Base-by-base conservation (phyloP, 176 grass and related monocot genomes). In the Musa schizocarpa region DNA sequence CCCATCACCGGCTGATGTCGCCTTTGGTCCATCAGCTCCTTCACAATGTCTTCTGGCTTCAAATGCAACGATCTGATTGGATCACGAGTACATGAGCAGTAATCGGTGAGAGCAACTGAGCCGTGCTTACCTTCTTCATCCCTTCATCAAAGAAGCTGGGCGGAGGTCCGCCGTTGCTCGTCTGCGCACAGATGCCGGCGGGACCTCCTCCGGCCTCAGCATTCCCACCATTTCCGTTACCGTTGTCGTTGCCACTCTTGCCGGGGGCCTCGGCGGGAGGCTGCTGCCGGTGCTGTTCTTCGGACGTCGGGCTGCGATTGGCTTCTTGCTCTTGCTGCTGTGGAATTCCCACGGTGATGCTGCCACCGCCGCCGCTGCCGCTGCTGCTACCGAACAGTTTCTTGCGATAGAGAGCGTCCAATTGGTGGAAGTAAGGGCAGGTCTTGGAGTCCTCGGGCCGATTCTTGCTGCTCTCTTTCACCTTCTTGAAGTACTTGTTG, bases 401-500 rank as follows among this genome's bases (percentile, higher is more conserved):
- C 75, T 82, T 89, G 74, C 96, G 82, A 73, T 99, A 99, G 72
- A 95, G 96, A 10, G 91, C 96, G 19, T 99, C 86, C 84, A 99
- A 89, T 81, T 99, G 88, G 79, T 99, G 91, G 83, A 99, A 99
- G 86, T 99, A 99, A 13, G 96, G 96, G 82, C 96, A 99, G 0
- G 96, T 99, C 79, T 99, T 99, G 55, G 96, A 88, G 80, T 95
- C 88, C 91, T 99, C 96, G 12, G 86, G 86, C 0, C 96, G 78
- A 80, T 89, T 99, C 82, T 92, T 99, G 88, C 92, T 94, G 82
- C 91, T 92, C 81, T 99, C 96, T 65, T 99, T 99, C 24, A 99
- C 96, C 83, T 99, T 99, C 91, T 99, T 99, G 86, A 92, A 99
- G 82, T 99, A 99, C 79, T 99, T 99, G 82, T 99, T 99, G 76